These are phyloP conservation scores for Dionaea muscipula DNA, from an alignment of 179 eudicot species.

Conservation along the genomic window DNA sequence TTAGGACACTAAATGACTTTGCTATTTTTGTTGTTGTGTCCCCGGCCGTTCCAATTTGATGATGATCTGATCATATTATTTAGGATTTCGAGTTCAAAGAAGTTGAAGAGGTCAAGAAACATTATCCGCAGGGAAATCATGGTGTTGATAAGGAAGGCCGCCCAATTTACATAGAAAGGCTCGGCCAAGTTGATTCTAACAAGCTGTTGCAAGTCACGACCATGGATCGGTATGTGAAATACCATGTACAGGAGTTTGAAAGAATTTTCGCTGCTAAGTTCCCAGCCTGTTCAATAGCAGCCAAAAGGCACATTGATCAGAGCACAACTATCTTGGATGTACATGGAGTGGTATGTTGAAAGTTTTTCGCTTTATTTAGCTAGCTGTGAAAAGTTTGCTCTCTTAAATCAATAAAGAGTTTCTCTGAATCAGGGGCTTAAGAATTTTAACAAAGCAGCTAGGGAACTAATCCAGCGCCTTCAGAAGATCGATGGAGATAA, in stretches of 20 bases:
- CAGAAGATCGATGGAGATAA: conserved; percentile 81
- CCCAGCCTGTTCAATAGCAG: conserved; percentile 74
- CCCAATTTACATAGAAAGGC: conserved; percentile 59
- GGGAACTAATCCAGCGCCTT: conserved; percentile 65
- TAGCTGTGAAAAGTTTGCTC: not conserved
- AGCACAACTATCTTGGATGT: conserved; percentile 87
- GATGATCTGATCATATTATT: not conserved
- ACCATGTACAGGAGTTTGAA: conserved; percentile 73
- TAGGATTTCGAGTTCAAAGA: conserved; percentile 66
- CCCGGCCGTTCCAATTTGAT: not conserved
- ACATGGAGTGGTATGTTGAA: conserved; percentile 72
- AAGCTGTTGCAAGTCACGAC: conserved; percentile 66
- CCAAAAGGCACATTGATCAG: conserved; percentile 70
- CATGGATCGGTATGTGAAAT: conserved; percentile 52
- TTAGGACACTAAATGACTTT: too few relatives aligned
- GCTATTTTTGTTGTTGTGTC: not conserved
- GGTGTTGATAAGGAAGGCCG: conserved; percentile 77
- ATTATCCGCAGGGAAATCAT: conserved; percentile 78
- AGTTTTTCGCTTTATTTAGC: not conserved
- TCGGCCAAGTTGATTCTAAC: conserved; percentile 58
- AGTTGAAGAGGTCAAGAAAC: conserved; percentile 46
- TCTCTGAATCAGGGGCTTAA: conserved; percentile 52
- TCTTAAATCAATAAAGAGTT: not conserved
- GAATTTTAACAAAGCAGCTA: conserved; percentile 66
- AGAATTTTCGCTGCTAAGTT: conserved; percentile 42